phyloP scores from a whole-genome alignment of 768 basidiomycete genomes.

The Kwoniella dejecticola region DNA sequence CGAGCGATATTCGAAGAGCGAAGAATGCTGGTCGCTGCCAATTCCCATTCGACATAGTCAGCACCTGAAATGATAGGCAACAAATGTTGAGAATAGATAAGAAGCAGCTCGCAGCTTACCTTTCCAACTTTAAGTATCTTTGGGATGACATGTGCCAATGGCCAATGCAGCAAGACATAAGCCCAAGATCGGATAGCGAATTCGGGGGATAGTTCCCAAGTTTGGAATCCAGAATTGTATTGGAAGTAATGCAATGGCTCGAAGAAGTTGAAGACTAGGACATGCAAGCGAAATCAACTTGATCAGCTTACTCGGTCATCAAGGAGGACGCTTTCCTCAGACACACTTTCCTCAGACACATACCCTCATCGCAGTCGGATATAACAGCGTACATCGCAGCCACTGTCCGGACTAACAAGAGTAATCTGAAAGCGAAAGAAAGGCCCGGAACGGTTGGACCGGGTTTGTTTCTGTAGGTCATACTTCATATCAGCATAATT shows the following conservation, averaged over 20 bases:
- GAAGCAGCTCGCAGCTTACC: too few species aligned
- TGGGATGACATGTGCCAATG: conserved; percentile 62
- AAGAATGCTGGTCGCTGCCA: conserved; percentile 83
- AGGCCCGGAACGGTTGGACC: conserved; percentile 85
- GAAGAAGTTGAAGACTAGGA: conserved; percentile 95
- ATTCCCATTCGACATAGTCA: too few species aligned
- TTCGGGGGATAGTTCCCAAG: conserved; percentile 91
- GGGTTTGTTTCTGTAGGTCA: conserved; percentile 36
- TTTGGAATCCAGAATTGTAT: conserved; percentile 87
- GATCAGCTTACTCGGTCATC: too few species aligned
- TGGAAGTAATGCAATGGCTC: conserved; percentile 93
- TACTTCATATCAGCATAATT: too few species aligned
- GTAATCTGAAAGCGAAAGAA: conserved; percentile 76
- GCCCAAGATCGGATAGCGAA: conserved; percentile 95
- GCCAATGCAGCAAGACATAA: conserved; percentile 77
- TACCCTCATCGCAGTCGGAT: conserved; percentile 97
- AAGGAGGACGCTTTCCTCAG: too few species aligned
- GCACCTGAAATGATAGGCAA: too few species aligned
- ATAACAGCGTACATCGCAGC: conserved; percentile 95
- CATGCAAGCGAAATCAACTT: too few species aligned
- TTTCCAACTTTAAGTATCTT: conserved; percentile 62
- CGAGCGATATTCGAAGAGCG: conserved; percentile 76
- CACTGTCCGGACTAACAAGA: conserved; percentile 75
- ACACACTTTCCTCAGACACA: too few species aligned
- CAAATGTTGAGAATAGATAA: too few species aligned